Evolutionary conservation across 2,329 filamentous ascomycete genomes (phyloP), one percentile per base, ranked within the genome.

Genomic region (Simplicillium aogashimaense): DNA sequence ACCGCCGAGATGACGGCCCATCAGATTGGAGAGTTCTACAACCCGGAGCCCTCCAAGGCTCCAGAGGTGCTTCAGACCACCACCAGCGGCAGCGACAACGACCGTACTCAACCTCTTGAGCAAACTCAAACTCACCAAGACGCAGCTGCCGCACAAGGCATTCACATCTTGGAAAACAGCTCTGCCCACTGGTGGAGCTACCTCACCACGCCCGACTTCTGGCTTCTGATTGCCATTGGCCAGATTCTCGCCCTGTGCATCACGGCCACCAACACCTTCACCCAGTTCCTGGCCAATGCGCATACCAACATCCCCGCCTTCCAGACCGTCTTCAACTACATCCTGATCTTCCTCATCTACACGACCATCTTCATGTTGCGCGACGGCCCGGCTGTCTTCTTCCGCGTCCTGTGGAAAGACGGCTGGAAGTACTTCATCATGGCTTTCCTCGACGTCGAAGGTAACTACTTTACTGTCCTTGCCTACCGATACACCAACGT

Each of bases 401-500:
- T 65, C 36, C 65, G 67, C 37, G 59, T 94, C 41, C 55, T 88
- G 12, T 57, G 66, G 39, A 74, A 70, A 45, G 82, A 94, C 57
- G 86, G 88, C 43, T 97, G 90, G 92, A 87, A 87, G 64, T 97
- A 94, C 66, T 74, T 94, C 53, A 86, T 95, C 60, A 77, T 98
- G 45, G 80, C 85, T 39, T 95, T 97, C 62, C 75, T 92, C 51
- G 92, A 98, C 57, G 90, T 97, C 37, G 77, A 95, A 64, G 92
- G 92, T 45, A 98, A 98, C 66, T 98, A 95, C 70, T 97, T 97
- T 59, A 89, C 89, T 53, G 90, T 98, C 38, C 74, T 95, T 37
- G 92, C 90, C 5, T 98, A 97, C 67, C 76, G 83, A 44, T 80
- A 94, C 69, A 95, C 90, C 40, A 95, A 89, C 54, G 83, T 95